Base-by-base conservation (phyloP, 2,329 filamentous ascomycete species). In the Cryphonectria carpinicola region DNA sequence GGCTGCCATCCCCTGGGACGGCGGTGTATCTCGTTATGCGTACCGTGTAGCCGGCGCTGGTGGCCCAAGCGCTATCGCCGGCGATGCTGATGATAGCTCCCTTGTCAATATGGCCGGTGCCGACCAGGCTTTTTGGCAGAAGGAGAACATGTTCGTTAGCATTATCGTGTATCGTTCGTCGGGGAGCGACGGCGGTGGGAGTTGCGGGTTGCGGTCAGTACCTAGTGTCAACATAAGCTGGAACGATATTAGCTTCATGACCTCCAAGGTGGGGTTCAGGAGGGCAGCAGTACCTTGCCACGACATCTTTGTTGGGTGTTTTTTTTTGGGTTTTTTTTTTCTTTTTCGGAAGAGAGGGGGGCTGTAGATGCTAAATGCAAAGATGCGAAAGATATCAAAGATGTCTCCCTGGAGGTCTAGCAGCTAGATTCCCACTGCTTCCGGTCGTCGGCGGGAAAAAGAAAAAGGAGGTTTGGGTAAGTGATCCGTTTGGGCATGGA, bases 41-140 rank as follows among this genome's bases (percentile, higher is more conserved):
- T 91, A 97, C 94, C 80, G 86, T 84, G 85, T 97, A 97, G 76
- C 86, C 88, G 68, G 87, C 32, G 39, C 90, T 90, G 58, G 85
- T 80, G 72, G 94, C 94, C 93, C 94, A 97, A 77, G 89, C 87
- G 80, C 91, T 94, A 83, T 93, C 92, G 77, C 94, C 93, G 76
- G 92, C 92, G 74, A 83, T 84, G 82, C 92, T 94, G 86, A 96
- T 90, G 81, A 97, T 94, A 79, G 93, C 92, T 77, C 88, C 94
- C 85, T 94, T 91, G 85, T 96, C 92, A 79, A 97, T 83, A 80
- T 95, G 91, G 78, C 90, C 90, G 77, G 87, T 90, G 84, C 87
- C 91, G 79, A 97, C 88, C 78, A 97, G 89, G 88, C 94, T 97
- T 79, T 66, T 39, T 35, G 32, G 32, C 32, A 32, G 32, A 32